These are phyloP conservation scores for Taiwanofungus camphoratus DNA, from an alignment of 1,284 basidiomycete species.

Conservation along the genomic window DNA sequence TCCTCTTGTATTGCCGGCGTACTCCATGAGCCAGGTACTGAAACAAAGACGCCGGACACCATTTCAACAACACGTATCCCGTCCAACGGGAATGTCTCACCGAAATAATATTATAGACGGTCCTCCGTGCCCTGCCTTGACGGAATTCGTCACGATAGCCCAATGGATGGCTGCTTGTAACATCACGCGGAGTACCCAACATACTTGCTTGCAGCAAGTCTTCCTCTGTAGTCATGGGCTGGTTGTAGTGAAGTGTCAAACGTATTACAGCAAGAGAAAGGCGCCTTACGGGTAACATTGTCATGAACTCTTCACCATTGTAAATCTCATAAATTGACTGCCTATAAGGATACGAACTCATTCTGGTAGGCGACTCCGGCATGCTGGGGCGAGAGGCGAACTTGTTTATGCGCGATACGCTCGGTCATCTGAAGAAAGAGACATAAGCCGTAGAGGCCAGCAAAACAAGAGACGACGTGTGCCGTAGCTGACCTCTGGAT, in stretches of 20 bases:
- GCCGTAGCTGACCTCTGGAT: too few relatives aligned
- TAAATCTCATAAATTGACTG: constrained; percentile 18
- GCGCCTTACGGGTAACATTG: constrained; percentile 24
- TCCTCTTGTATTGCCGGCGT: neutral
- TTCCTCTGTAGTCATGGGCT: constrained; percentile 28
- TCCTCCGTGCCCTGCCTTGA: neutral
- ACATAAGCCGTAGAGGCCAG: too few relatives aligned
- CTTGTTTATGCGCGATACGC: too few relatives aligned
- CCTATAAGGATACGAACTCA: constrained; percentile 19
- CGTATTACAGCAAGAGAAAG: neutral
- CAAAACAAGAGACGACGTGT: too few relatives aligned
- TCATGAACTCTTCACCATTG: constrained; percentile 21
- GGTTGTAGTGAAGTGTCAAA: neutral
- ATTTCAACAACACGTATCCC: too few relatives aligned
- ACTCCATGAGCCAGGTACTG: neutral
- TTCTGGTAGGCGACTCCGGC: too few relatives aligned
- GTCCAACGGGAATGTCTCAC: constrained; percentile 1
- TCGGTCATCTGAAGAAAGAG: too few relatives aligned
- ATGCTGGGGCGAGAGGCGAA: too few relatives aligned
- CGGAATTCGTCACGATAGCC: constrained; percentile 9
- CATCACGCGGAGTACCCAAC: constrained; percentile 13
- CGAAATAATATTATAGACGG: neutral
- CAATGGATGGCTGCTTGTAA: neutral
- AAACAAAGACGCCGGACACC: neutral
- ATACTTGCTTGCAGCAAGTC: constrained; percentile 25